Evolutionary conservation across 176 grass and related monocot species (phyloP).

Genomic region (Oropetium thomaeum): DNA sequence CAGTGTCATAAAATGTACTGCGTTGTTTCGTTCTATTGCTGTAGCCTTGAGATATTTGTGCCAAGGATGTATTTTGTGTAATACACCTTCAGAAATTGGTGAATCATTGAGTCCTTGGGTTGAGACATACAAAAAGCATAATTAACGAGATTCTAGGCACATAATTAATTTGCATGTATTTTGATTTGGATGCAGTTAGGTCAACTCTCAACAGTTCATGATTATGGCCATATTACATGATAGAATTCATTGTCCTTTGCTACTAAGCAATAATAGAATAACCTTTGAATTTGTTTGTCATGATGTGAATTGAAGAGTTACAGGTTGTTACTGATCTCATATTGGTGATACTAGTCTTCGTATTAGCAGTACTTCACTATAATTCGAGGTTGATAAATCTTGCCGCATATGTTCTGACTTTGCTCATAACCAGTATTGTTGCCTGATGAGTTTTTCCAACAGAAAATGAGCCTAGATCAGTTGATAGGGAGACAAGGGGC

Average conservation of each 20-base stretch:
- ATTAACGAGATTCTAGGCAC: background rate
- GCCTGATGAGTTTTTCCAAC: background rate
- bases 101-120: constrained; percentile 2
- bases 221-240: background rate
- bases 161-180: background rate
- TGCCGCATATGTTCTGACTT: background rate
- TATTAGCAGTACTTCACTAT: background rate
- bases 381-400: background rate
- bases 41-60: background rate
- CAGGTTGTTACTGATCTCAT: background rate
- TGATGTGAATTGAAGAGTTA: background rate
- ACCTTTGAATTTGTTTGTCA: no score
- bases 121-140: constrained; percentile 1
- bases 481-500: background rate
- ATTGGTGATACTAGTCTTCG: background rate
- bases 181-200: background rate
- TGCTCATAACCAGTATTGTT: background rate
- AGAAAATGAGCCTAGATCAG: background rate
- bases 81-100: background rate
- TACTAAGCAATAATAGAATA: background rate
- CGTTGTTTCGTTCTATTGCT: background rate
- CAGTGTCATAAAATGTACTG: background rate
- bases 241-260: background rate
- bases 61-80: background rate
- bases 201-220: no score